These are phyloP conservation scores for Orbilia blumenaviensis DNA, from an alignment of 2,329 filamentous ascomycete genomes.

Conservation along the genomic window DNA sequence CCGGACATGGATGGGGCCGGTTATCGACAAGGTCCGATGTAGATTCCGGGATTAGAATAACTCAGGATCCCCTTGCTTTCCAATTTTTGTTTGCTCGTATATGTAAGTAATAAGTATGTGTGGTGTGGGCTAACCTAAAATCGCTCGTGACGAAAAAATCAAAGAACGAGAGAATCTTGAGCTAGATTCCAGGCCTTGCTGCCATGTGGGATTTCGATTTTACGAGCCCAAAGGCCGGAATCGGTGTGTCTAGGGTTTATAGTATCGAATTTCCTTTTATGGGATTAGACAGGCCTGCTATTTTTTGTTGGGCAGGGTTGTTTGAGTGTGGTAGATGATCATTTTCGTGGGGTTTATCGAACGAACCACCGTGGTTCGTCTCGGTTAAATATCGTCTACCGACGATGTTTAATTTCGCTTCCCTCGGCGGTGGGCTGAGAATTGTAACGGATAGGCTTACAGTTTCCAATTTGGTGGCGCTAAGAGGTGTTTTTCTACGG, in stretches of 20 bases:
- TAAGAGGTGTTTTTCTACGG: background rate
- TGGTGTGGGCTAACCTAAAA: background rate
- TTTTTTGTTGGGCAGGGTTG: conserved; percentile 12
- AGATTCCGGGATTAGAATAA: background rate
- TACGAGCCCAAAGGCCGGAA: conserved; percentile 6
- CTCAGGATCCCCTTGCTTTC: conserved; percentile 4
- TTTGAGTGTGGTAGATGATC: background rate
- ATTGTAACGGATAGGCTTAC: background rate
- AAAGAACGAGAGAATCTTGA: background rate
- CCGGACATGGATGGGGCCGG: conserved; percentile 1
- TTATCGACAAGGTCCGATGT: background rate
- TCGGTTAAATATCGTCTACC: conserved; percentile 48
- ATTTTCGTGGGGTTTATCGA: conserved; percentile 20
- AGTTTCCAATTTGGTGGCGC: conserved; percentile 36
- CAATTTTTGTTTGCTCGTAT: no score
- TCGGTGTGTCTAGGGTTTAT: conserved; percentile 22
- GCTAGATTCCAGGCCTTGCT: background rate
- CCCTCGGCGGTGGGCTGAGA: conserved; percentile 7
- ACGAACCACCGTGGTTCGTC: conserved; percentile 15
- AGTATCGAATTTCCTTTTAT: conserved; percentile 47
- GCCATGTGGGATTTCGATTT: conserved; percentile 18
- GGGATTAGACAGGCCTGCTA: background rate
- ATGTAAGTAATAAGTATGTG: no score
- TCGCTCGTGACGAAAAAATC: background rate
- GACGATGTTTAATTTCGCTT: conserved; percentile 51